phyloP scores from a whole-genome alignment of 768 basidiomycete species.

The Russula lepida region DNA sequence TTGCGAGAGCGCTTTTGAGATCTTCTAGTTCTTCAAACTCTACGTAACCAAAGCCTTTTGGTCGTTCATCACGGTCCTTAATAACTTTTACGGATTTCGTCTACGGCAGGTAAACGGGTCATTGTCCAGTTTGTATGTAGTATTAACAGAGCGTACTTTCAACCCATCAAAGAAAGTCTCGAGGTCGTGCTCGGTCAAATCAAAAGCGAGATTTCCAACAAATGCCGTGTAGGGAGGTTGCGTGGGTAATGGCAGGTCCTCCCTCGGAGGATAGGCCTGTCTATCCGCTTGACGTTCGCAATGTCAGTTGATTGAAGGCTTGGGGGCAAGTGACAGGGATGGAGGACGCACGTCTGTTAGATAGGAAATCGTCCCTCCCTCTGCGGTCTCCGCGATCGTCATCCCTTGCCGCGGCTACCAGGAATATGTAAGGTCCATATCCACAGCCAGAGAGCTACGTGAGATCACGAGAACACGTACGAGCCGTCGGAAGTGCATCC shows the following conservation, averaged over 20 bases:
- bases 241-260: slow-evolving; percentile 94
- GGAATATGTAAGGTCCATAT: slow-evolving; percentile 3
- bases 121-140: neutral
- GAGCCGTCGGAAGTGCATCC: slow-evolving; percentile 86
- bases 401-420: slow-evolving; percentile 61
- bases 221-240: slow-evolving; percentile 95
- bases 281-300: slow-evolving; percentile 41
- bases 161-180: slow-evolving; percentile 67
- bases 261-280: slow-evolving; percentile 52
- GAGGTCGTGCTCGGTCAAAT: slow-evolving; percentile 77
- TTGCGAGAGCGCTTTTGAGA: slow-evolving; percentile 73
- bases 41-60: slow-evolving; percentile 97
- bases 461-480: slow-evolving; percentile 45
- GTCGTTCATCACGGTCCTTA: slow-evolving; percentile 85
- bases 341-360: slow-evolving; percentile 47
- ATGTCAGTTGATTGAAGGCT: neutral
- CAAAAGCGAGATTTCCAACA: slow-evolving; percentile 91
- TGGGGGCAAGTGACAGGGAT: neutral
- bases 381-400: slow-evolving; percentile 55
- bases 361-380: slow-evolving; percentile 53
- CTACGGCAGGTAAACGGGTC: slow-evolving; percentile 30
- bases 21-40: slow-evolving; percentile 86
- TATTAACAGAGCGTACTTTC: slow-evolving; percentile 36
- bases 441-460: neutral
- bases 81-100: slow-evolving; percentile 87